Evolutionary conservation across 2,329 filamentous ascomycete species (phyloP).

Genomic region (Penicillium frequentans): DNA sequence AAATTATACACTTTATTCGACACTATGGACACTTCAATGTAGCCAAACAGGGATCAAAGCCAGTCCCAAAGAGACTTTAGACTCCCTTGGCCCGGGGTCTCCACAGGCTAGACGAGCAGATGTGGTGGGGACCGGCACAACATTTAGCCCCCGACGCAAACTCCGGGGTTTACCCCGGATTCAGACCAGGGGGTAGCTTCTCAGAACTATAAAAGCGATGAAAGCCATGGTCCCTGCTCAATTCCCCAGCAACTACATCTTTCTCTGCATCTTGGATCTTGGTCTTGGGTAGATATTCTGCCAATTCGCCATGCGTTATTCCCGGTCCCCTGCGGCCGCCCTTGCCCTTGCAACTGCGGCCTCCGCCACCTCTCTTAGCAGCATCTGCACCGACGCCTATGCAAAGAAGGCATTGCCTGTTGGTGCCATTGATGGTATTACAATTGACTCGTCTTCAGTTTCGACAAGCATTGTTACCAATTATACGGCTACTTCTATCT

Average conservation of each 20-base stretch:
- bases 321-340: background rate
- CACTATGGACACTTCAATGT: background rate
- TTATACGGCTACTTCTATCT: conserved; percentile 1
- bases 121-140: conserved; percentile 1
- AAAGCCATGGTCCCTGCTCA: background rate
- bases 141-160: background rate
- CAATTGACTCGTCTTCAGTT: background rate
- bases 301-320: background rate
- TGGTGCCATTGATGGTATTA: conserved; percentile 1
- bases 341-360: background rate
- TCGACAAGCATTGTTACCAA: conserved; percentile 1
- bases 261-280: background rate
- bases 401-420: background rate
- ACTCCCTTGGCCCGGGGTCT: background rate
- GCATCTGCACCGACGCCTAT: background rate
- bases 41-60: background rate
- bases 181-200: background rate
- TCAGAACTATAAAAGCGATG: background rate
- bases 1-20: background rate
- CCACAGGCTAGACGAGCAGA: background rate
- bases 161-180: conserved; percentile 2
- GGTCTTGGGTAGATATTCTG: background rate
- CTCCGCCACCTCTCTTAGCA: background rate
- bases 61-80: background rate
- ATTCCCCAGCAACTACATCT: background rate